Conservation (phyloP, 2,329 filamentous ascomycete genomes). For the Coniella vitis region DNA sequence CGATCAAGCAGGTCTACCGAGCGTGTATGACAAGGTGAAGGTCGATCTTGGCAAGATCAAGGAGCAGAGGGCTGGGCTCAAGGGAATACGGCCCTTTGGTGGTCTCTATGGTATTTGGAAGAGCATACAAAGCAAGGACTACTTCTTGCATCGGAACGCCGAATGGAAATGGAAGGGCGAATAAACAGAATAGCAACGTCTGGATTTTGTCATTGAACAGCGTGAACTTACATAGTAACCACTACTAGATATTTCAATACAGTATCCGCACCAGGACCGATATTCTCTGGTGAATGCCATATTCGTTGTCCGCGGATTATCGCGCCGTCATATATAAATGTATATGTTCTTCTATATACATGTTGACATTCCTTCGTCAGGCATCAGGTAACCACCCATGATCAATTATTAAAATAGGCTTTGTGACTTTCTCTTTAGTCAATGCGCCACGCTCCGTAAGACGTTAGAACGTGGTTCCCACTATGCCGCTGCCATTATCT, state of each 20-base stretch:
- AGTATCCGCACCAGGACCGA: no score
- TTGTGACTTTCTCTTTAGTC: conserved; percentile 1
- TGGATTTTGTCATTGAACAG: neutral
- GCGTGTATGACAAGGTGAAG: conserved; percentile 64
- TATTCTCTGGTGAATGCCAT: no score
- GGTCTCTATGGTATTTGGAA: conserved; percentile 54
- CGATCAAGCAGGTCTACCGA: conserved; percentile 45
- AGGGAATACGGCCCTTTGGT: conserved; percentile 47
- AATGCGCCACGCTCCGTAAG: conserved; percentile 7
- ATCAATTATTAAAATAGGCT: conserved; percentile 13
- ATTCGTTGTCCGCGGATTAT: no score
- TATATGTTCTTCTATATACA: conserved; percentile 22
- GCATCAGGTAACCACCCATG: conserved; percentile 8
- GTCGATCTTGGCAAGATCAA: conserved; percentile 31
- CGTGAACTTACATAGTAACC: no score
- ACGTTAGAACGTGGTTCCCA: conserved; percentile 1
- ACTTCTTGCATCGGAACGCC: conserved; percentile 44
- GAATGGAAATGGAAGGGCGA: conserved; percentile 45
- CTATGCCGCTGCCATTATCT: conserved; percentile 21
- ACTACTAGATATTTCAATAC: no score
- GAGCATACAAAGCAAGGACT: conserved; percentile 51
- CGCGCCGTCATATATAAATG: no score
- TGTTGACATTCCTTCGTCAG: conserved; percentile 10
- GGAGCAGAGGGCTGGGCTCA: conserved; percentile 35
- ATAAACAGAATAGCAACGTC: neutral